Evolutionary conservation across 208 protist species (phyloP).

Genomic region (Vickermania spadyakhi): DNA sequence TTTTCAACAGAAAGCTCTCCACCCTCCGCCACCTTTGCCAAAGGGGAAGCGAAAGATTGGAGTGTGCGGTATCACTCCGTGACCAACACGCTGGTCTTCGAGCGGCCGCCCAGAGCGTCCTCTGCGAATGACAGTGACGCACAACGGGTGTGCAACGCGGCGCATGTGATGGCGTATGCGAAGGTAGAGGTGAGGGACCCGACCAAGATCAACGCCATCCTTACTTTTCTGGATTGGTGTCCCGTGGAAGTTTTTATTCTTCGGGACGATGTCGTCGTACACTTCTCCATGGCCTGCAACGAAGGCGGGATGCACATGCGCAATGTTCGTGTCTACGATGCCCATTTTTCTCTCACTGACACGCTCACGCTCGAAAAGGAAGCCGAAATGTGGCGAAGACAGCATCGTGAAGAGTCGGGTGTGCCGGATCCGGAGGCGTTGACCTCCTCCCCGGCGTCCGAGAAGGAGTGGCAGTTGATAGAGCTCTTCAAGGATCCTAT

Average conservation of each 20-base stretch:
- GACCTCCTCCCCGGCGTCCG: not conserved
- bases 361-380: not conserved
- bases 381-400: not conserved
- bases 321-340: constrained; percentile 75
- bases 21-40: constrained; percentile 1
- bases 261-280: constrained; percentile 62
- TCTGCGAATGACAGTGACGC: not conserved
- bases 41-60: too few species aligned
- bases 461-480: not conserved
- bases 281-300: constrained; percentile 64
- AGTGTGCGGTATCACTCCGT: constrained; percentile 20
- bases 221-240: constrained; percentile 71
- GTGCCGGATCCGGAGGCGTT: not conserved
- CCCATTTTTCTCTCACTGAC: not conserved
- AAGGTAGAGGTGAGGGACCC: constrained; percentile 52
- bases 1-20: too few species aligned
- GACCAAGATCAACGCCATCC: constrained; percentile 37
- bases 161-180: constrained; percentile 45
- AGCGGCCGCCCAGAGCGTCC: constrained; percentile 8
- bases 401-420: not conserved
- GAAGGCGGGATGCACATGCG: constrained; percentile 82
- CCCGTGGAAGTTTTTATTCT: constrained; percentile 63
- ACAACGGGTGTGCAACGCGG: constrained; percentile 11
- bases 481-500: not conserved
- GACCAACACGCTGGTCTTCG: constrained; percentile 44